Base-by-base conservation (phyloP, 176 grass and related monocot species). In the Oryza officinalis region DNA sequence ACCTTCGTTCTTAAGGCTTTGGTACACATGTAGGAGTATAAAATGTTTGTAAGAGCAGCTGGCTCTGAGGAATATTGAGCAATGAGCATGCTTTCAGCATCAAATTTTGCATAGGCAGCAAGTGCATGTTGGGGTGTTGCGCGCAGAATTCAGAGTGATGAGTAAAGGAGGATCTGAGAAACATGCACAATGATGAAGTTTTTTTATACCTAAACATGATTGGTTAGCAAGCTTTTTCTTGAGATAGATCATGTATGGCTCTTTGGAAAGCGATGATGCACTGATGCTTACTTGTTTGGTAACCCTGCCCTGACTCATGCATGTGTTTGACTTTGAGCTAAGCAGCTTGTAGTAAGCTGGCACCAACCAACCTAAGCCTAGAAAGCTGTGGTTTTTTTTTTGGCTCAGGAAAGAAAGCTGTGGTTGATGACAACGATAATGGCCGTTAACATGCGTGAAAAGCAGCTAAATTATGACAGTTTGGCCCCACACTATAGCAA, bases 381-480 rank as follows among this genome's bases (percentile, higher is more conserved):
- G 1, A 66, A 65, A 85, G 41, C 0, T 52, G 49, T 52, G 32
- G 31, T 32, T 32, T 32, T 32, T 32, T 0, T 32, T 32, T 32
- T 32, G 3, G 3, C 31, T 32, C 3, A 32, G 3, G 31, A 32
- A 32, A 32, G 31, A 4, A 32, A 32, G 0, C 3, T 32, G 31
- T 32, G 47, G 70, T 47, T 18, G 14, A 35, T 69, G 14, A 15
- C 4, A 61, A 85, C 86, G 72, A 86, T 90, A 44, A 38, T 35
- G 52, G 10, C 25, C 32, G 46, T 32, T 78, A 78, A 74, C 83
- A 90, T 5, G 88, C 83, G 83, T n/a, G 3, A 61, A 90, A 90
- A 86, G 43, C 61, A 6, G 13, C 32, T 77, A 64, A 20, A 59
- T 59, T 59, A 82, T 78, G 35, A 85, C 22, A 27, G 13, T 1